These are phyloP conservation scores for Populus euphratica DNA, from an alignment of 345 rosid species.

Conservation along the genomic window DNA sequence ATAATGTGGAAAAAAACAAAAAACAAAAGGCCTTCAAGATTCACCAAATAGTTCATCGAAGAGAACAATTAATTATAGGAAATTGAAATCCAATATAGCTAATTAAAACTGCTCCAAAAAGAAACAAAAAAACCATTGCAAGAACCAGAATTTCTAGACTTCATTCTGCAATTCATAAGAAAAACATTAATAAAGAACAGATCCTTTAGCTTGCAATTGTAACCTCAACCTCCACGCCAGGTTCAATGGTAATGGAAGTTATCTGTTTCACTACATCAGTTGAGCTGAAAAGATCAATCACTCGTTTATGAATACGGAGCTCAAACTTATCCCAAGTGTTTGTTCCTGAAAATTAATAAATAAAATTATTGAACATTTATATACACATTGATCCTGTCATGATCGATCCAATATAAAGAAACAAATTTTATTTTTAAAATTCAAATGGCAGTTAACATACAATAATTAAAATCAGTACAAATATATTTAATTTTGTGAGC, in stretches of 20 bases:
- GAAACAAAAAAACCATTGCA: too few relatives aligned
- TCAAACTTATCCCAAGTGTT: constrained; percentile 56
- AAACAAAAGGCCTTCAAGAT: background rate
- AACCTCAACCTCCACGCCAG: constrained; percentile 55
- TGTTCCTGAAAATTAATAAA: constrained; percentile 27
- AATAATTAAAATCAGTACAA: background rate
- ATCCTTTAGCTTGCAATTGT: constrained; percentile 36
- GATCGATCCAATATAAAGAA: too few relatives aligned
- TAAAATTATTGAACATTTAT: background rate
- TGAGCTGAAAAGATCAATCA: constrained; percentile 45
- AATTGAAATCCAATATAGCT: background rate
- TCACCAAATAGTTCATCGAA: background rate
- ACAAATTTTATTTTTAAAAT: too few relatives aligned
- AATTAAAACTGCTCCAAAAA: background rate
- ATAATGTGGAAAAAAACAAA: too few relatives aligned
- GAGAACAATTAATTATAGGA: background rate
- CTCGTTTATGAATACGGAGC: constrained; percentile 44
- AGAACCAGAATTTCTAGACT: background rate
- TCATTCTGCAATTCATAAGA: background rate
- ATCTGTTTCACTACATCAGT: constrained; percentile 52
- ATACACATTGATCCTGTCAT: background rate
- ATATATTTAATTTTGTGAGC: background rate
- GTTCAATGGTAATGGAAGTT: constrained; percentile 51
- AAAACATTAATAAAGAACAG: background rate
- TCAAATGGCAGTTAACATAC: background rate